These are phyloP conservation scores for Aphanoascus verrucosus DNA, from an alignment of 2,329 filamentous ascomycete species.

Conservation along the genomic window DNA sequence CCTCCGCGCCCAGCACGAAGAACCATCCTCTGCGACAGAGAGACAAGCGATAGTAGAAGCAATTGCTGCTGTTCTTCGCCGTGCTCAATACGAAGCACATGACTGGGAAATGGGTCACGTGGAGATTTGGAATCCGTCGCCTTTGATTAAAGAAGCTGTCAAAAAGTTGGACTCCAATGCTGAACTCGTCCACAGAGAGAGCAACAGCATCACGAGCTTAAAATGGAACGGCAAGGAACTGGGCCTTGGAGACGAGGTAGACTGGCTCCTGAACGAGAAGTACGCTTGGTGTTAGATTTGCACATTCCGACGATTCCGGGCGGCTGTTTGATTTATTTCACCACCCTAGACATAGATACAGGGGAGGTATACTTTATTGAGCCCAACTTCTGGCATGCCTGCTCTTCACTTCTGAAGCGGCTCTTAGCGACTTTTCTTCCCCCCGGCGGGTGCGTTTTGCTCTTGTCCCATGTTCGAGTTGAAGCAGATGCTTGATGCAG, in stretches of 20 bases:
- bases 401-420: not conserved
- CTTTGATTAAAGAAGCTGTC: conserved; percentile 39
- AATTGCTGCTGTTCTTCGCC: conserved; percentile 52
- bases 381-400: not conserved
- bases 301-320: not conserved
- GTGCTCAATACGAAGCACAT: conserved; percentile 59
- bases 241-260: conserved; percentile 30
- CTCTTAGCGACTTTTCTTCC: conserved; percentile 7
- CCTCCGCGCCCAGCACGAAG: conserved; percentile 34
- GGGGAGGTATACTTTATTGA: not conserved
- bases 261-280: conserved; percentile 41
- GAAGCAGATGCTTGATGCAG: conserved; percentile 31
- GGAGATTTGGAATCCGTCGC: conserved; percentile 72
- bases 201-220: conserved; percentile 38
- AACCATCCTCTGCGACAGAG: conserved; percentile 31
- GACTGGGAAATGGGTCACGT: conserved; percentile 61
- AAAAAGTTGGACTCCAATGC: conserved; percentile 29
- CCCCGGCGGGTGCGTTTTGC: not conserved
- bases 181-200: conserved; percentile 36
- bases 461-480: conserved; percentile 19
- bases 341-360: conserved; percentile 2
- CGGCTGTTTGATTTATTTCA: conserved; percentile 8
- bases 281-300: conserved; percentile 39
- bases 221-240: conserved; percentile 37
- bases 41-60: conserved; percentile 42